phyloP scores from a whole-genome alignment of 2,329 filamentous ascomycete genomes.

The Domatiomyces globalis region DNA sequence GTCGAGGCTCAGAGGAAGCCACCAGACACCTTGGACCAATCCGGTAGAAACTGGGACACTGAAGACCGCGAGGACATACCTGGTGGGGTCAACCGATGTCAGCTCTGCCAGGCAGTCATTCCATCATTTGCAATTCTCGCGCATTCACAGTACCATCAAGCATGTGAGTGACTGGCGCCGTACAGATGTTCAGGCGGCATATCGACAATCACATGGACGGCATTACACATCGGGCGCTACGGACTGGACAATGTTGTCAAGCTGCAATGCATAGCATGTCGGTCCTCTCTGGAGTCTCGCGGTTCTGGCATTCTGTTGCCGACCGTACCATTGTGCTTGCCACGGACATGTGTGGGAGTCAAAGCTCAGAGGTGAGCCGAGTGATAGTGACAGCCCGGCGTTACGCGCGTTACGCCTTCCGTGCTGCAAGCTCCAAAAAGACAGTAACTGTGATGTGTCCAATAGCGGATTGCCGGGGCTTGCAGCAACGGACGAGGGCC shows the following conservation, averaged over 20 bases:
- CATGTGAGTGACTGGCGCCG: constrained; percentile 1
- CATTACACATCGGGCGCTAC: neutral
- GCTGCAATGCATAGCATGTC: neutral
- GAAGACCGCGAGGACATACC: constrained; percentile 6
- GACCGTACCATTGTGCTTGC: too few relatives aligned
- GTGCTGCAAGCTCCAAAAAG: neutral
- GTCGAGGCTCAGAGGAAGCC: neutral
- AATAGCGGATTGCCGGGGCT: neutral
- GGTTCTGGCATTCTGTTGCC: neutral
- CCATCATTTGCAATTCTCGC: constrained; percentile 13
- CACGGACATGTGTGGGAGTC: too few relatives aligned
- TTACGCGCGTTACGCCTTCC: neutral
- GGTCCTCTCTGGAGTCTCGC: neutral
- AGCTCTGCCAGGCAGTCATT: constrained; percentile 11
- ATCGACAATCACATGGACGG: neutral
- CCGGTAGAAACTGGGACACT: constrained; percentile 10
- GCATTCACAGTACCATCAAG: constrained; percentile 13
- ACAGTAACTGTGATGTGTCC: too few relatives aligned
- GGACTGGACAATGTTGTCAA: neutral
- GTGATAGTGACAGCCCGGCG: neutral
- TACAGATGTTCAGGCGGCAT: neutral
- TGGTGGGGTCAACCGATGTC: constrained; percentile 8
- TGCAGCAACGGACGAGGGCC: neutral
- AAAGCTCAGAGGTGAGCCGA: too few relatives aligned
- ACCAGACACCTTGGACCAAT: neutral